Evolutionary conservation across 2,329 filamentous ascomycete genomes (phyloP).

Genomic region (Trichoderma oligosporum): DNA sequence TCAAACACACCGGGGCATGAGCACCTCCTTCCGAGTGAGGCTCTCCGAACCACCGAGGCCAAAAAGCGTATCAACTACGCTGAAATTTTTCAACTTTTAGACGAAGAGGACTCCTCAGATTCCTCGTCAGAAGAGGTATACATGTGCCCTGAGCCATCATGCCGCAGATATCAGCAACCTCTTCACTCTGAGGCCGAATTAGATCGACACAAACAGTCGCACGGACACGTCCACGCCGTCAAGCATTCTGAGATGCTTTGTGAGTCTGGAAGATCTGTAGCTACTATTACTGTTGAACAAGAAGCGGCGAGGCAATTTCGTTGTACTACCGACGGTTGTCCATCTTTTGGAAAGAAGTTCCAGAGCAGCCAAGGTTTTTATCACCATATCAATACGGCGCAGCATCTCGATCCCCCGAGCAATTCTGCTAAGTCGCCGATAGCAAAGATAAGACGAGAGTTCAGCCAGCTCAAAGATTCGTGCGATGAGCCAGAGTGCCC

Average conservation of each 20-base stretch:
- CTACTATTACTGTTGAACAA: conserved; percentile 21
- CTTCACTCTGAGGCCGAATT: conserved; percentile 18
- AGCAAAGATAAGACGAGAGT: not conserved
- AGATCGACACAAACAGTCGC: conserved; percentile 19
- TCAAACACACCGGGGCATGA: not conserved
- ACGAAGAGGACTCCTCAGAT: not conserved
- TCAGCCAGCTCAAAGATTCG: not conserved
- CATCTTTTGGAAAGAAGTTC: conserved; percentile 15
- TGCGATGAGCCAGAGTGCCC: conserved; percentile 5
- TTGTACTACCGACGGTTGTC: conserved; percentile 23
- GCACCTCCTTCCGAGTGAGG: not conserved
- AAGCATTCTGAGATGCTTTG: conserved; percentile 17
- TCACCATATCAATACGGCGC: not conserved
- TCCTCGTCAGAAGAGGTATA: conserved; percentile 2
- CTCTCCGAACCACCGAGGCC: not conserved
- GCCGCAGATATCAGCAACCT: conserved; percentile 20
- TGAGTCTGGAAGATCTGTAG: not conserved
- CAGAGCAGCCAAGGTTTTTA: not conserved
- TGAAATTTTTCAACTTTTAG: not conserved
- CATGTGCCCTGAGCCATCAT: conserved; percentile 12
- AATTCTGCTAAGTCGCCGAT: not conserved
- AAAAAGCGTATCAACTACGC: not conserved
- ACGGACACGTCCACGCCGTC: conserved; percentile 18
- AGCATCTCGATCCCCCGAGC: not conserved
- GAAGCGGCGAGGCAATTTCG: conserved; percentile 21